Percentiles rank a stretch among this genome's conserved stretches.
Conservation (phyloP, 225 moss, liverwort and hornwort species). For the Pseudisothecium myosuroides region DNA sequence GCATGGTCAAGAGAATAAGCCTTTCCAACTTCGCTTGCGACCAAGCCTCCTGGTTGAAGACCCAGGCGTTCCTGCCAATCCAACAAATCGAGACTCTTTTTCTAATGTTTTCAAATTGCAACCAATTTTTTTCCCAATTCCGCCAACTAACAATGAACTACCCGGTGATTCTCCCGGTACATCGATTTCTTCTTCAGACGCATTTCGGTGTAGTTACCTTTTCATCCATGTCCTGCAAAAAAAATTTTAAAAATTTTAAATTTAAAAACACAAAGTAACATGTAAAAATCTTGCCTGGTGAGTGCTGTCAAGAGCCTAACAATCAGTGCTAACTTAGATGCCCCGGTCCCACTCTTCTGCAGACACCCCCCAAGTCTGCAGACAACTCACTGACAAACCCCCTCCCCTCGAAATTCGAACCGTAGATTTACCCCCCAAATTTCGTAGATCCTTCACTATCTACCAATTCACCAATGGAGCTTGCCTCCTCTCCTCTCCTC, state of each 20-base stretch:
- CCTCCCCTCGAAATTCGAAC: too few species aligned
- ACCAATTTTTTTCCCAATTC: background rate
- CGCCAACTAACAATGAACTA: background rate
- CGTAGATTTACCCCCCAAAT: background rate
- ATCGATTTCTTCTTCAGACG: background rate
- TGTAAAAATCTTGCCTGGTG: background rate
- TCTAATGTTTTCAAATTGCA: background rate
- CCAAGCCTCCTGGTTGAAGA: too few species aligned
- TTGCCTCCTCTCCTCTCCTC: background rate
- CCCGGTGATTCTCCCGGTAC: accelerated
- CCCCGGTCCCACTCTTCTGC: background rate
- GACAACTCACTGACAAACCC: background rate
- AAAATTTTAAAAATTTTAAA: background rate
- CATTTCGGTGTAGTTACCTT: background rate
- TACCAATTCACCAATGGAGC: background rate
- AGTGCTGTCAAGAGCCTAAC: background rate
- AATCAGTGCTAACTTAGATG: background rate
- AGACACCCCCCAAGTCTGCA: background rate
- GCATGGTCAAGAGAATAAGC: too few species aligned
- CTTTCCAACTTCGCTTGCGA: too few species aligned
- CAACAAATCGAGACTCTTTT: too few species aligned
- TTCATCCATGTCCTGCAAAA: background rate
- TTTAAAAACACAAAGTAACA: background rate
- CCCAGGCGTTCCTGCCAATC: too few species aligned
- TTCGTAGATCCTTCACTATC: background rate